Percentiles rank a stretch among this genome's conserved stretches.
phyloP scores from a whole-genome alignment of 106 monocot genomes.

The Dactylorhiza incarnata region DNA sequence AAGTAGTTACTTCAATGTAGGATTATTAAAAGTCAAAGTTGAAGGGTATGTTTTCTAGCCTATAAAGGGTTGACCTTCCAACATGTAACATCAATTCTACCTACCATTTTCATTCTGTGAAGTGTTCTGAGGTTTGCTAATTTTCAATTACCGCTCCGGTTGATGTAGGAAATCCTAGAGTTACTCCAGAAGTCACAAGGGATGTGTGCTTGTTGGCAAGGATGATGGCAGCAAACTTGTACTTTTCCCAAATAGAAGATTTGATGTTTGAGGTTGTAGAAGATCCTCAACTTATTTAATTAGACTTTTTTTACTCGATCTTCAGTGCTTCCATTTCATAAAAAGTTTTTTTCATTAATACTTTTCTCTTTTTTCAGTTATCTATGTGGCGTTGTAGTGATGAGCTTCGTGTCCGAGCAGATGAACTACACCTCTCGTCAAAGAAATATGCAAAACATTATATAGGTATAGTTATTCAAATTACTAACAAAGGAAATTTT shows the following conservation, averaged over 20 bases:
- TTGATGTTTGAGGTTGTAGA: conserved; percentile 88
- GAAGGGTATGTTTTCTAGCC: not conserved
- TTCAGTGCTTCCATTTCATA: not conserved
- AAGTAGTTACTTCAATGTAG: not conserved
- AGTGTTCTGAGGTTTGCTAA: not conserved
- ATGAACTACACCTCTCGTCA: conserved; percentile 55
- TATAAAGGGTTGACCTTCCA: too few relatives aligned
- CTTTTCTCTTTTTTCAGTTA: conserved; percentile 36
- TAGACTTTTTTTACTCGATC: not conserved
- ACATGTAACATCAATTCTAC: too few relatives aligned
- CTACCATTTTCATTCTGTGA: too few relatives aligned
- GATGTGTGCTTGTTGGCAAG: conserved; percentile 98
- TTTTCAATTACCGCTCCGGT: not conserved
- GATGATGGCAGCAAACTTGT: conserved; percentile 97
- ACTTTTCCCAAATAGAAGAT: conserved; percentile 96
- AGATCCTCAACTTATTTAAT: not conserved
- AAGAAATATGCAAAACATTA: conserved; percentile 87
- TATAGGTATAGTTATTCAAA: conserved; percentile 44
- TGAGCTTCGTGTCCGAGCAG: conserved; percentile 65
- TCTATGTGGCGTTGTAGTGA: conserved; percentile 99
- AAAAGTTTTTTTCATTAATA: not conserved
- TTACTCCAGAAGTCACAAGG: conserved; percentile 97
- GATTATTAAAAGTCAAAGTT: not conserved
- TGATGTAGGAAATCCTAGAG: conserved; percentile 84
- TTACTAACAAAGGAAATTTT: not conserved